A percentile compares a stretch with the other conserved stretches of the same genome.
phyloP scores from a whole-genome alignment of 805 yeast species.

The Candida yuanshanica region DNA sequence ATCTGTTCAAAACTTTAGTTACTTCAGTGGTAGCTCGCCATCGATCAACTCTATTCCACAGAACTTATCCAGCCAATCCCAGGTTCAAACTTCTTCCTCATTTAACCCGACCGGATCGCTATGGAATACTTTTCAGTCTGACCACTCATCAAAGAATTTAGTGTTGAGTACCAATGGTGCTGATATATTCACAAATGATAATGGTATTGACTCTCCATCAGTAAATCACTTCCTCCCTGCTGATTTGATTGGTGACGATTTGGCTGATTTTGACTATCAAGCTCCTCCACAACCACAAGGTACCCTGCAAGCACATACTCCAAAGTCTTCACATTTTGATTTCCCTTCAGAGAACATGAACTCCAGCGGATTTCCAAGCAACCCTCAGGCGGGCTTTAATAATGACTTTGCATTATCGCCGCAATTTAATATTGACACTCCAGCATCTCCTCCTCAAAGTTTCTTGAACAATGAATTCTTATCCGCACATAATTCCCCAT shows the following conservation, averaged over 20 bases:
- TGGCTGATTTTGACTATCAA: slow-evolving; percentile 10
- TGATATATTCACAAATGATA: slow-evolving; percentile 13
- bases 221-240: slow-evolving; percentile 32
- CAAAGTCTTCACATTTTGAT: neutral
- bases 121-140: slow-evolving; percentile 4
- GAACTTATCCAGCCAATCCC: neutral
- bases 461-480: slow-evolving; percentile 13
- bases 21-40: slow-evolving; percentile 8
- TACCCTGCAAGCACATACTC: neutral
- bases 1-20: slow-evolving; percentile 2
- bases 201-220: slow-evolving; percentile 27
- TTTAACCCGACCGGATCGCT: slow-evolving; percentile 3
- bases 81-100: neutral
- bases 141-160: slow-evolving; percentile 1
- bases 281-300: neutral
- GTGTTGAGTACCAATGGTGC: slow-evolving; percentile 9
- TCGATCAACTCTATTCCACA: slow-evolving; percentile 6
- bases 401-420: slow-evolving; percentile 4
- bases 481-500: slow-evolving; percentile 21
- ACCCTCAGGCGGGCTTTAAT: too few species aligned
- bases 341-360: neutral
- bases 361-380: neutral
- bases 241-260: slow-evolving; percentile 25
- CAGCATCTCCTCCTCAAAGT: slow-evolving; percentile 9
- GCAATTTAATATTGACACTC: slow-evolving; percentile 1